These are phyloP conservation scores for Podila minutissima DNA, from an alignment of 192 early-diverging fungal species.

Conservation along the genomic window DNA sequence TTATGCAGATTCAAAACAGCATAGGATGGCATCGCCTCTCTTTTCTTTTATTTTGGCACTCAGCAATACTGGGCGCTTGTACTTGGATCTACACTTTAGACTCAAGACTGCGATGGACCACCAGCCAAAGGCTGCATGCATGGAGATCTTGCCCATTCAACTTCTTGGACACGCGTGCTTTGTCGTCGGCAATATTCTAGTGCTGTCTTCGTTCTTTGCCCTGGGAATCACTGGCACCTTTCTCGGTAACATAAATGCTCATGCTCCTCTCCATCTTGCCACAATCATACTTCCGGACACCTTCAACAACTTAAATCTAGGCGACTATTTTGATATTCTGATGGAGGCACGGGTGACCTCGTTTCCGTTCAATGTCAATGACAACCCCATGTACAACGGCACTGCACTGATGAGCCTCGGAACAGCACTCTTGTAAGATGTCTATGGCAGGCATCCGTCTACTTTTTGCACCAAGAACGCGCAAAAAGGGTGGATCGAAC, in stretches of 20 bases:
- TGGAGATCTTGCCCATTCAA: slow-evolving; percentile 57
- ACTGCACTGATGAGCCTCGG: slow-evolving; percentile 83
- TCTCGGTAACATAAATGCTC: slow-evolving; percentile 57
- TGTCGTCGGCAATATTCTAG: slow-evolving; percentile 71
- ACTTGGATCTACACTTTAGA: slow-evolving; percentile 15
- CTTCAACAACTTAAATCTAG: slow-evolving; percentile 28
- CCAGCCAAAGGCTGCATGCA: slow-evolving; percentile 64
- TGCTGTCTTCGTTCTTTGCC: slow-evolving; percentile 79
- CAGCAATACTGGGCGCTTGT: no score
- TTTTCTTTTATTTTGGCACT: not conserved
- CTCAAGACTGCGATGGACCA: slow-evolving; percentile 70
- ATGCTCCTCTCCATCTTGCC: no score
- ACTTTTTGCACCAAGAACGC: no score
- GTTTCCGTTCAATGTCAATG: slow-evolving; percentile 88
- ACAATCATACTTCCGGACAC: no score
- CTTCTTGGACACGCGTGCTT: slow-evolving; percentile 57
- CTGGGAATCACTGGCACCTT: slow-evolving; percentile 90
- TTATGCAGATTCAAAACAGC: no score
- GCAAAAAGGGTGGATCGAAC: no score
- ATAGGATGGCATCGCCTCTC: no score
- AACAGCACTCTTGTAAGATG: slow-evolving; percentile 75
- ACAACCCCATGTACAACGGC: slow-evolving; percentile 91
- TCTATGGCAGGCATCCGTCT: not conserved
- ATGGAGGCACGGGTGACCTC: slow-evolving; percentile 82
- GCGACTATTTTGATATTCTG: slow-evolving; percentile 91